Percentiles rank a stretch among this genome's conserved stretches.
These are phyloP conservation scores for Trichosporon sp. DNA, from an alignment of 1,284 basidiomycete genomes.

Conservation along the genomic window DNA sequence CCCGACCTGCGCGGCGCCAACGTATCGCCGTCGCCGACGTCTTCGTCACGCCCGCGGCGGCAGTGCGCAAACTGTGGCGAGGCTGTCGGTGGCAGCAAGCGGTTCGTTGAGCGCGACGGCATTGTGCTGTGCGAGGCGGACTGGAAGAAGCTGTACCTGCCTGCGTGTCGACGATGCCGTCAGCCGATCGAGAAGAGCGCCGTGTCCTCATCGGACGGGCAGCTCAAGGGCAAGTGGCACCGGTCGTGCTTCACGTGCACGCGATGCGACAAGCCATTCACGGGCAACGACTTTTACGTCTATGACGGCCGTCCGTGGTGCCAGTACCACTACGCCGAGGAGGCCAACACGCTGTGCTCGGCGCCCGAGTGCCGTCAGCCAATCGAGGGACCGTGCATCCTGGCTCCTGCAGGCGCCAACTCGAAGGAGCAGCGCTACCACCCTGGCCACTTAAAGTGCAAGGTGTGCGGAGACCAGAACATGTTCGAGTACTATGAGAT, in stretches of 20 bases:
- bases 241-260: slow-evolving; percentile 83
- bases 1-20: background rate
- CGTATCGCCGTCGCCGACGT: background rate
- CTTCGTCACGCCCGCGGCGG: slow-evolving; percentile 25
- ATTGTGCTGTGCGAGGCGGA: slow-evolving; percentile 77
- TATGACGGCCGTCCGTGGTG: slow-evolving; percentile 82
- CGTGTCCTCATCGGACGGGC: slow-evolving; percentile 85
- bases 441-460: slow-evolving; percentile 73
- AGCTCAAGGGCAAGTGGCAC: slow-evolving; percentile 90
- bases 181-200: slow-evolving; percentile 83
- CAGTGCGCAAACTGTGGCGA: slow-evolving; percentile 69
- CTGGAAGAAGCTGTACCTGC: slow-evolving; percentile 92
- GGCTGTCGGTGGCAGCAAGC: slow-evolving; percentile 68
- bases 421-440: slow-evolving; percentile 72
- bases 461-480: slow-evolving; percentile 44
- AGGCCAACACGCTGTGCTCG: slow-evolving; percentile 76
- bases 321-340: slow-evolving; percentile 85
- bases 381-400: slow-evolving; percentile 85
- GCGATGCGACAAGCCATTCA: slow-evolving; percentile 80
- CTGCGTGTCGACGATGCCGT: slow-evolving; percentile 78
- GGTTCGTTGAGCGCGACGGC: slow-evolving; percentile 71
- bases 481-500: slow-evolving; percentile 79
- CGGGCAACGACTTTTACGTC: slow-evolving; percentile 84
- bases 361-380: slow-evolving; percentile 75
- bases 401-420: slow-evolving; percentile 59